Conservation (phyloP, 1,284 basidiomycete species). For the Dichomitus squalens region DNA sequence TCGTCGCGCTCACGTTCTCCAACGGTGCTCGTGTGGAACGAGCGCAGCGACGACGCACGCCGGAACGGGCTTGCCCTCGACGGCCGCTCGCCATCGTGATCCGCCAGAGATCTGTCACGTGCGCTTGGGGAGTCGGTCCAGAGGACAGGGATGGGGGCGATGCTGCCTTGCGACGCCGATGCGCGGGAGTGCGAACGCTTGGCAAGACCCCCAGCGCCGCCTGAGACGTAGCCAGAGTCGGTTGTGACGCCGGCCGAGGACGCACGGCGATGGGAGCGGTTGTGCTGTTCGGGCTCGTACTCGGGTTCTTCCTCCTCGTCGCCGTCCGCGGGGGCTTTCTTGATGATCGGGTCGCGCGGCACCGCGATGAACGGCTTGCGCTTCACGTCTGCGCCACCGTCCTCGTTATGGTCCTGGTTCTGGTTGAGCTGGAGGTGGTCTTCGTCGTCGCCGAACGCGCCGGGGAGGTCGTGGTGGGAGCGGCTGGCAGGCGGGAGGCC, state of each 20-base stretch:
- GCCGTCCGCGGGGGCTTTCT: conserved; percentile 8
- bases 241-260: conserved; percentile 9
- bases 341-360: conserved; percentile 9
- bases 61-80: conserved; percentile 7
- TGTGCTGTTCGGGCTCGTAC: not conserved
- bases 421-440: not conserved
- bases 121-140: conserved; percentile 24
- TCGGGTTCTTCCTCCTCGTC: conserved; percentile 4
- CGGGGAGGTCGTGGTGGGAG: conserved; percentile 3
- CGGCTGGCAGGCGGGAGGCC: not conserved
- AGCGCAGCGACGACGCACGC: conserved; percentile 31
- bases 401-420: not conserved
- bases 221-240: conserved; percentile 33
- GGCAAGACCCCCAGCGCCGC: conserved; percentile 3
- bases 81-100: conserved; percentile 3
- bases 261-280: conserved; percentile 14
- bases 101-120: conserved; percentile 8
- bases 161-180: not conserved
- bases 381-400: not conserved
- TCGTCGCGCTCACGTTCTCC: conserved; percentile 9
- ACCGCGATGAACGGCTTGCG: conserved; percentile 8
- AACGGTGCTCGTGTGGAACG: conserved; percentile 23
- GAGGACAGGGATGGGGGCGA: conserved; percentile 30
- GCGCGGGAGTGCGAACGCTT: conserved; percentile 6
- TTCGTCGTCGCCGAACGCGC: conserved; percentile 8